A percentile compares a stretch with the other conserved stretches of the same genome.
Conservation (phyloP, 345 rosid genomes). For the Citrus sinensis region DNA sequence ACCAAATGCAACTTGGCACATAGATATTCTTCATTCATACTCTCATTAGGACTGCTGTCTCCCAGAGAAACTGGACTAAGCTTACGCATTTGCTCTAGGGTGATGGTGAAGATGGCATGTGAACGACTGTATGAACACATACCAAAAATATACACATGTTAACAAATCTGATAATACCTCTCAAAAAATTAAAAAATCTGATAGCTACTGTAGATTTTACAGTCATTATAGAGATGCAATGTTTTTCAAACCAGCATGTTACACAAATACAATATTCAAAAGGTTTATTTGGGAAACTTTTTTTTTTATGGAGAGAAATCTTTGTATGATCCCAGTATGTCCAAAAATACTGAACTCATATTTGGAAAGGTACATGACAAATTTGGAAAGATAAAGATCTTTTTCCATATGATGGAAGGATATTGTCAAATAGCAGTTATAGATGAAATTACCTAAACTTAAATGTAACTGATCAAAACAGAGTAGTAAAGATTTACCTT, state of each 20-base stretch:
- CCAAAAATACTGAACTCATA: background rate
- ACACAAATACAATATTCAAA: background rate
- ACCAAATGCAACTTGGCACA: constrained; percentile 98
- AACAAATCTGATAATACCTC: background rate
- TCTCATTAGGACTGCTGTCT: constrained; percentile 48
- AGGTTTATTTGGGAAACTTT: background rate
- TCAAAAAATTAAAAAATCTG: no score
- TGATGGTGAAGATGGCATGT: constrained; percentile 98
- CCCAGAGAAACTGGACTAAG: constrained; percentile 54
- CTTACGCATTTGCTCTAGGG: constrained; percentile 92
- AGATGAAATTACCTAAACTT: background rate
- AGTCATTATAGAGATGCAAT: constrained; percentile 4
- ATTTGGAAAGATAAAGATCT: background rate
- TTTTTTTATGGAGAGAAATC: background rate
- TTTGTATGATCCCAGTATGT: background rate
- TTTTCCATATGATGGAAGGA: background rate
- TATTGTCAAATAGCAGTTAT: background rate
- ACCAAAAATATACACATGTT: constrained; percentile 12
- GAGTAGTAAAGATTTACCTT: constrained; percentile 46
- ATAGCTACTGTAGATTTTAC: background rate
- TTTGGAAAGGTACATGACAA: background rate
- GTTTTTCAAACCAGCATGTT: background rate
- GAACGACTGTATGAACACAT: constrained; percentile 69
- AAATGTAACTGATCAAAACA: background rate
- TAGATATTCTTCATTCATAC: constrained; percentile 82